phyloP scores from a whole-genome alignment of 2,329 filamentous ascomycete species.

The Cytospora piceicola region DNA sequence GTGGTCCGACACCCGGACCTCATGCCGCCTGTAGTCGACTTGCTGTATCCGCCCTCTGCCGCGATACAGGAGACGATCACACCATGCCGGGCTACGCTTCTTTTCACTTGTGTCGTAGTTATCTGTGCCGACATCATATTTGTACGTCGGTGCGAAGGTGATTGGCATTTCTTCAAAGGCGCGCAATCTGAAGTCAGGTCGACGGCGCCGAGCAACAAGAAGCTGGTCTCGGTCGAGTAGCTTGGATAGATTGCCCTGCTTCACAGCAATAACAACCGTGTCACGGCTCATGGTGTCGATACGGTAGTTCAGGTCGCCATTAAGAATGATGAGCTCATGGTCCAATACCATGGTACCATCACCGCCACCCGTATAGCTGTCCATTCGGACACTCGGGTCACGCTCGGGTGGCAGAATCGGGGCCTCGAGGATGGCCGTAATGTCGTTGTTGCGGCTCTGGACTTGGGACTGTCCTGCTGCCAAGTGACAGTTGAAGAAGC shows the following conservation, averaged over 20 bases:
- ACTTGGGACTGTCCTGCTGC: constrained; percentile 93
- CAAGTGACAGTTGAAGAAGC: constrained; percentile 96
- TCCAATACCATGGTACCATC: constrained; percentile 95
- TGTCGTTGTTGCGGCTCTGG: constrained; percentile 87
- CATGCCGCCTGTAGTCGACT: constrained; percentile 84
- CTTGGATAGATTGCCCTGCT: constrained; percentile 78
- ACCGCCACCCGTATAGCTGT: constrained; percentile 87
- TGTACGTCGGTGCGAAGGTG: constrained; percentile 93
- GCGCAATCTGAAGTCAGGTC: constrained; percentile 85
- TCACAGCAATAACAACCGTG: constrained; percentile 84
- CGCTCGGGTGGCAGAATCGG: constrained; percentile 73
- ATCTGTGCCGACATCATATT: constrained; percentile 96
- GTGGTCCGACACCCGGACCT: constrained; percentile 90
- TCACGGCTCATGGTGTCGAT: constrained; percentile 97
- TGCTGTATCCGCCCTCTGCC: constrained; percentile 83
- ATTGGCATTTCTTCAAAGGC: constrained; percentile 92
- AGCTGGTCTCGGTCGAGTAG: constrained; percentile 93
- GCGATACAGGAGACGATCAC: constrained; percentile 87
- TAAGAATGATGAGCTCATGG: constrained; percentile 95
- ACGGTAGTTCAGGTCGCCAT: constrained; percentile 96
- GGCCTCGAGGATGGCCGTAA: constrained; percentile 85
- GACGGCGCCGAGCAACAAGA: constrained; percentile 83
- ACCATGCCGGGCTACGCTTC: constrained; percentile 93
- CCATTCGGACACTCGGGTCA: constrained; percentile 68
- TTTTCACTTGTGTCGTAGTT: constrained; percentile 95